A percentile compares a stretch with the other conserved stretches of the same genome.
Evolutionary conservation across 768 basidiomycete species (phyloP).

Genomic region (Boletus patriciae): DNA sequence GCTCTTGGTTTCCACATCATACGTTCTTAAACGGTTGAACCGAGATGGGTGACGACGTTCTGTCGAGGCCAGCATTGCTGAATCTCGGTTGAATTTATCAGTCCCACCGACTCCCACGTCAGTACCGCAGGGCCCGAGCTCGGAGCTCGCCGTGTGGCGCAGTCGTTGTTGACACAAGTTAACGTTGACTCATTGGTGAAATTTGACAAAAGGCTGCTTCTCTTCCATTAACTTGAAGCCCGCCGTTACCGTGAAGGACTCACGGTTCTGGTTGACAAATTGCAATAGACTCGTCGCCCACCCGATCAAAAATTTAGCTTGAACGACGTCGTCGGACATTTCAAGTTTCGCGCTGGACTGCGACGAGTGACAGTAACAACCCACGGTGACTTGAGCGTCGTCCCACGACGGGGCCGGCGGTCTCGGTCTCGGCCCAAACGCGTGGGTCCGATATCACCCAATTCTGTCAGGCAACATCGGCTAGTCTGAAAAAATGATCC

Average conservation of each 20-base stretch:
- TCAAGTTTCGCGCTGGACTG: not conserved
- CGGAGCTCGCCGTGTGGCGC: constrained; percentile 23
- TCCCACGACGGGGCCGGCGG: not conserved
- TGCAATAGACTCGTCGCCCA: not conserved
- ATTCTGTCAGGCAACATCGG: constrained; percentile 26
- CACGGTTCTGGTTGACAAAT: constrained; percentile 12
- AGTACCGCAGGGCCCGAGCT: not conserved
- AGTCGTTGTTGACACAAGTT: not conserved
- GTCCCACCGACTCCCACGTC: not conserved
- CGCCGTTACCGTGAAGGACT: not conserved
- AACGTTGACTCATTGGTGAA: constrained; percentile 3
- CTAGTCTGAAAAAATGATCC: constrained; percentile 23
- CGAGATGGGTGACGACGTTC: too few relatives aligned
- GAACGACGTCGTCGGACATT: not conserved
- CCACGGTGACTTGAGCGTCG: too few relatives aligned
- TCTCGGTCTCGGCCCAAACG: not conserved
- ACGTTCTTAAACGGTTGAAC: not conserved
- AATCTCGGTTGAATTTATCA: not conserved
- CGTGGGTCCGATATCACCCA: constrained; percentile 9
- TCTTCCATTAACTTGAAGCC: constrained; percentile 7
- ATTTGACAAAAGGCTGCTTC: constrained; percentile 8
- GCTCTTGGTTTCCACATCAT: not conserved
- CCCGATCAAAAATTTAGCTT: not conserved
- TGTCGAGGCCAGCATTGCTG: not conserved
- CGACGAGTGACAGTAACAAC: not conserved